Base-by-base conservation (phyloP, 2,329 filamentous ascomycete genomes). In the Thelonectria olida region DNA sequence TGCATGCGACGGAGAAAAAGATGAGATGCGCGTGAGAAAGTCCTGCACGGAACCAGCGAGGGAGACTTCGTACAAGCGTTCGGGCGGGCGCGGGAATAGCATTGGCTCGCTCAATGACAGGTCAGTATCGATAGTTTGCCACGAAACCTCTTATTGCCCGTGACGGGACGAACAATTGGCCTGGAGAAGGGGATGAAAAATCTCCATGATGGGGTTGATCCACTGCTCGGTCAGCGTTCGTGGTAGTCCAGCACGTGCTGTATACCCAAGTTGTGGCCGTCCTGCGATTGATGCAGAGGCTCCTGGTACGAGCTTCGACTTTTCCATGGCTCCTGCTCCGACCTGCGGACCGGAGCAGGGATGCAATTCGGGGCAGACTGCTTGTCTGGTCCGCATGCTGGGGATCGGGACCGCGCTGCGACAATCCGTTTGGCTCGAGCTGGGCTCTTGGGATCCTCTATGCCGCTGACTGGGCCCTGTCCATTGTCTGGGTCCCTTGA, bases 171-270 rank as follows among this genome's bases (percentile, higher is more conserved):
- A 45, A 45, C 25, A 20, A 48, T 17, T 50, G 15, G 25, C 25
- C 34, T 34, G 10, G n/a, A 7, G n/a, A 36, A 50, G 25, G 47
- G 54, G 13, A 38, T 7, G 28, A 56, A 49, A 56, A 41, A n/a
- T 28, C 36, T 39, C 44, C 34, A 31, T 41, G 38, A 45, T 45
- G 42, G 38, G 39, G 34, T 44, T 22, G 15, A 50, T 51, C 58
- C 58, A 61, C 58, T 10, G 47, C 52, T 61, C 58, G 52, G 58
- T 61, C 52, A 48, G 27, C 52, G 31, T 52, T 56, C 52, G 27
- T 39, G 58, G 58, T 23, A 61, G 58, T 54, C 5, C 27, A 50
- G 41, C 58, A 54, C 58, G 58, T 61, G 58, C 52, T 55, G 47
- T 20, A 17, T 44, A 10, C 15, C 48, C 47, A 31, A 31, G 17